Percentiles rank a stretch among this genome's conserved stretches.
phyloP scores from a whole-genome alignment of 1,284 basidiomycete genomes.

The Golubevia sp. region DNA sequence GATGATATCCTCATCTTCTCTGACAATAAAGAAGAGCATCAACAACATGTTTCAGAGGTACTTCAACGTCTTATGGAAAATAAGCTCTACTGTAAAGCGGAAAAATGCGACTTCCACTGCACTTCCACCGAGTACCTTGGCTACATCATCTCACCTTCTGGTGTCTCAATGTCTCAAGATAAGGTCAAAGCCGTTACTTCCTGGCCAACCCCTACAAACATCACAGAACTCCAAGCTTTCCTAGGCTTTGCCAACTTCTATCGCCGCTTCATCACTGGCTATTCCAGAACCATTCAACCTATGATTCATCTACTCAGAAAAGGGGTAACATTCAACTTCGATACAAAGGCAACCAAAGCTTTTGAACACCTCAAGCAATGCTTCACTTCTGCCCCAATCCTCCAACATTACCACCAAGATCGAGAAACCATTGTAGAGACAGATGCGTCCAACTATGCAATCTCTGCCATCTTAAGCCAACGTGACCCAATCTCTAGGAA shows the following conservation, averaged over 20 bases:
- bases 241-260: slow-evolving; percentile 64
- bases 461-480: slow-evolving; percentile 2
- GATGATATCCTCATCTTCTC: slow-evolving; percentile 63
- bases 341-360: too few species aligned
- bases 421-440: slow-evolving; percentile 40
- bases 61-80: not conserved
- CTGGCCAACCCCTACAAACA: slow-evolving; percentile 62
- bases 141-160: slow-evolving; percentile 57
- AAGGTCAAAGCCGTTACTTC: slow-evolving; percentile 63
- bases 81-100: slow-evolving; percentile 7
- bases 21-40: slow-evolving; percentile 30
- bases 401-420: slow-evolving; percentile 61
- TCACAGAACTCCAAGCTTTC: slow-evolving; percentile 62
- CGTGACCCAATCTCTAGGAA: not conserved
- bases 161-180: slow-evolving; percentile 63
- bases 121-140: slow-evolving; percentile 64
- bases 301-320: slow-evolving; percentile 32
- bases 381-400: slow-evolving; percentile 59
- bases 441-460: slow-evolving; percentile 10
- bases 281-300: slow-evolving; percentile 57
- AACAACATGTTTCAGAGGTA: slow-evolving; percentile 4
- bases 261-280: slow-evolving; percentile 63
- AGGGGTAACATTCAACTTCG: not conserved
- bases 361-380: slow-evolving; percentile 63
- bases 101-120: slow-evolving; percentile 15